These are phyloP conservation scores for Mortierella antarctica DNA, from an alignment of 192 early-diverging fungal genomes.

Conservation along the genomic window DNA sequence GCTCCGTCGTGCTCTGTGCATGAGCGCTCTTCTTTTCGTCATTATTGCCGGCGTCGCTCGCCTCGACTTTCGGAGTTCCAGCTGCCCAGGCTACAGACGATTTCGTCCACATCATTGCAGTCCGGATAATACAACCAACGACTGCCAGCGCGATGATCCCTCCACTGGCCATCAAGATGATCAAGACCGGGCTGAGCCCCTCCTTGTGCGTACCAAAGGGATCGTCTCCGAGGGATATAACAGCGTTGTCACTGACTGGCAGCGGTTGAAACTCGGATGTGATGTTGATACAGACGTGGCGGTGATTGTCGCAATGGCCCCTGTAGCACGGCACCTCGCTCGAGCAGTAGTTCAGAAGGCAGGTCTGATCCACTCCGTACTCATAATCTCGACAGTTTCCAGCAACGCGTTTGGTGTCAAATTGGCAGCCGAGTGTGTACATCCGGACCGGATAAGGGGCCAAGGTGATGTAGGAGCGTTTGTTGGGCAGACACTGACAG, in stretches of 20 bases:
- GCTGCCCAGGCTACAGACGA: constrained; percentile 17
- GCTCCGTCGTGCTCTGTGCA: background rate
- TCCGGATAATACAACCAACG: constrained; percentile 44
- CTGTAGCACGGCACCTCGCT: constrained; percentile 41
- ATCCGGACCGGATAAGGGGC: constrained; percentile 38
- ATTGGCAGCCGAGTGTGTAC: constrained; percentile 50
- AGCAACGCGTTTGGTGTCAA: constrained; percentile 22
- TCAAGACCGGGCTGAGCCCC: constrained; percentile 31
- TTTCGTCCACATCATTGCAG: constrained; percentile 12
- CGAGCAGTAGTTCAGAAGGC: constrained; percentile 51
- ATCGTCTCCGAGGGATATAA: constrained; percentile 37
- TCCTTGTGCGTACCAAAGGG: constrained; percentile 32
- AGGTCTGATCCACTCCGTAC: constrained; percentile 25
- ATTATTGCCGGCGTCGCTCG: background rate
- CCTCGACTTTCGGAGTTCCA: background rate
- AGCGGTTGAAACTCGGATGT: constrained; percentile 5
- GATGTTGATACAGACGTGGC: constrained; percentile 33
- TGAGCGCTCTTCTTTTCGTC: constrained; percentile 4
- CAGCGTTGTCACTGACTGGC: constrained; percentile 9
- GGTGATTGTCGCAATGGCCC: constrained; percentile 20
- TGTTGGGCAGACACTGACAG: constrained; percentile 45
- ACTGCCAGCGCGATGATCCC: constrained; percentile 27
- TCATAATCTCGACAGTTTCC: constrained; percentile 37
- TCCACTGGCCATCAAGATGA: constrained; percentile 32
- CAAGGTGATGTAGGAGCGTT: constrained; percentile 30